Base-by-base conservation (phyloP, 768 basidiomycete species). In the Clitopilus hobsonii region DNA sequence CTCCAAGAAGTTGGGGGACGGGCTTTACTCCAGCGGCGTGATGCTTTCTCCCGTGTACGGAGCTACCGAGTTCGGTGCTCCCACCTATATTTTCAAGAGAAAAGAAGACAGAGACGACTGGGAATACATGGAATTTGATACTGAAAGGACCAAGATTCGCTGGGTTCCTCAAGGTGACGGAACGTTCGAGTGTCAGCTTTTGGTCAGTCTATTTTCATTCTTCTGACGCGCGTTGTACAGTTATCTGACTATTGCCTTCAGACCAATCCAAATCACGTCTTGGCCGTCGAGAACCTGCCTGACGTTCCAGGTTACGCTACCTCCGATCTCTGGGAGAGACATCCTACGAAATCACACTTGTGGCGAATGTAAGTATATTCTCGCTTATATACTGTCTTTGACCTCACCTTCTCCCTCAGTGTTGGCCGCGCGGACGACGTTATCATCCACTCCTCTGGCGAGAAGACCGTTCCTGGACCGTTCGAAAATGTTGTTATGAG, bases 231-330 rank as follows among this genome's bases (percentile, higher is more conserved):
- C 7, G 3, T 22, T 51, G 13, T 38, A 3, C 20, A 30, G 32
- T 66, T 26, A 13, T n/a, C 49, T 51, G 26, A 8, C 18, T 60
- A 10, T 68, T 23, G 11, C 20, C 8, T 30, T 14, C 22, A 73
- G 73, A 62, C 61, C 2, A 60, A 51, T n/a, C 58, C 66, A 3
- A 69, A 47, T 2, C 64, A 70, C 38, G 58, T 60, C 6, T 54
- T 65, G 0, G 58, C 65, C 2, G 59, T 72, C 1, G 69, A 73
- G 38, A 77, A 80, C 29, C 48, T 74, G 36, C 51, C 54, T 5
- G 69, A 71, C 55, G 63, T 66, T 4, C 63, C 59, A 38, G 78
- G 78, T 11, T 79, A 78, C 49, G 72, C 71, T 1, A 78, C 72
- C 10, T 71, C 70, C 2, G 79, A 80, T 62, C 59, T 77, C 6